Base-by-base conservation (phyloP, 2,329 filamentous ascomycete genomes). In the Talaromyces albobiverticillius region DNA sequence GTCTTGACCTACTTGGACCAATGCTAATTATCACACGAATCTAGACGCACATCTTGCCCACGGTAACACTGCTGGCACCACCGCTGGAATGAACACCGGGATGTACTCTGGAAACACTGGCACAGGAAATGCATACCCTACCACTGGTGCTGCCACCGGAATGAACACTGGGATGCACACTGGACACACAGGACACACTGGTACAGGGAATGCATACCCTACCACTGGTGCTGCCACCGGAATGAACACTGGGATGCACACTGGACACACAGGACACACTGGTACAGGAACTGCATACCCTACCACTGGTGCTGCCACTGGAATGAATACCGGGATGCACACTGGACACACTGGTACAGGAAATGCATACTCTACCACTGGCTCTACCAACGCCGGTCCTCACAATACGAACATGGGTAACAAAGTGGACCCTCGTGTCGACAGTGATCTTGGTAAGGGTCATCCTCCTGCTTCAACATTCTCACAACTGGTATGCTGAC, bases 341-440 rank as follows among this genome's bases (percentile, higher is more conserved):
- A 42, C 54, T 16, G 48, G 48, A 31, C 20, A 29, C 41, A 20
- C 25, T 25, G 16, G 25, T n/a, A 20, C 43, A 36, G 51, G 51
- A n/a, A 43, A 49, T 34, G 32, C 51, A 26, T 43, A 43, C 13
- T 51, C 53, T 18, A 46, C 29, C 32, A 54, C 57, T 22, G 54
- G 62, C 48, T 66, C 64, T 16, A 67, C 64, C 40, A 72, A 70
- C 22, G 66, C 65, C 20, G 71, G 72, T 6, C 71, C 71, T n/a
- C 72, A 74, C 53, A 57, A 67, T 52, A 65, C 63, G 11, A 62
- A 67, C 51, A 31, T 66, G 22, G 60, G 55, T 13, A 69, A 69
- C 57, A 68, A 69, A 59, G 25, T 64, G 3, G 67, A 70, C 42
- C 61, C 62, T 65, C 76, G 78, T 31, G 61, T 67, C 7, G 78